Base-by-base conservation (phyloP, 768 basidiomycete genomes). In the Brasilioporus rufonigricans region DNA sequence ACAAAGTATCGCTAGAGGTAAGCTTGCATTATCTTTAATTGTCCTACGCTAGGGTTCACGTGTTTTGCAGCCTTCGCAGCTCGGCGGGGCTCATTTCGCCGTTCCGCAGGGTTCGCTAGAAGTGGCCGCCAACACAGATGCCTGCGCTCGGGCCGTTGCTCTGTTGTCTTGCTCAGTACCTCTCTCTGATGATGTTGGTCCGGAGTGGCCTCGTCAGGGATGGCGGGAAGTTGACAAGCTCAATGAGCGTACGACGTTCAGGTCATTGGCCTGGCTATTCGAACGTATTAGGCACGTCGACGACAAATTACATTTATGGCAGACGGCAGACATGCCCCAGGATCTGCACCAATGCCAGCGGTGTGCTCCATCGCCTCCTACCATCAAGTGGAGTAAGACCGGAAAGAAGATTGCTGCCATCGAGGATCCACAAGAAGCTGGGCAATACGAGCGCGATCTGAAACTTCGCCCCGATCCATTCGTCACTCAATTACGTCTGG, bases 221-320 rank as follows among this genome's bases (percentile, higher is more conserved):
- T 97, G 91, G 92, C 74, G 72, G 39, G 89, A 93, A 61, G 83
- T 98, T 41, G 92, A 96, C 69, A 87, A 90, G 61, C 76, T 92
- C 10, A 87, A 95, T 61, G 91, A 96, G 65, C 85, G 93, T 4
- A 75, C 80, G 12, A 87, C 85, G 1, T 96, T 94, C 77, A 83
- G 82, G 57, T 77, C 85, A 5, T 67, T 96, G 16, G 89, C 93
- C 2, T 98, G 95, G 94, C 73, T 97, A 19, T 74, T 92, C 23
- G 91, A 94, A 65, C 84, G 92, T 47, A 80, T 95, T 57, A 84
- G 89, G 13, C 82, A 85, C 54, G 81, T 93, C 53, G 82, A 87
- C 23, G 83, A 83, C 35, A 73, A 80, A 53, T 80, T 89, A 61
- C 74, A 73, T 26, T 63, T 75, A 3, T 98, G 95, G 95, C 86